Conservation (phyloP, 495 filamentous ascomycete species). For the Penicillium turbatum region DNA sequence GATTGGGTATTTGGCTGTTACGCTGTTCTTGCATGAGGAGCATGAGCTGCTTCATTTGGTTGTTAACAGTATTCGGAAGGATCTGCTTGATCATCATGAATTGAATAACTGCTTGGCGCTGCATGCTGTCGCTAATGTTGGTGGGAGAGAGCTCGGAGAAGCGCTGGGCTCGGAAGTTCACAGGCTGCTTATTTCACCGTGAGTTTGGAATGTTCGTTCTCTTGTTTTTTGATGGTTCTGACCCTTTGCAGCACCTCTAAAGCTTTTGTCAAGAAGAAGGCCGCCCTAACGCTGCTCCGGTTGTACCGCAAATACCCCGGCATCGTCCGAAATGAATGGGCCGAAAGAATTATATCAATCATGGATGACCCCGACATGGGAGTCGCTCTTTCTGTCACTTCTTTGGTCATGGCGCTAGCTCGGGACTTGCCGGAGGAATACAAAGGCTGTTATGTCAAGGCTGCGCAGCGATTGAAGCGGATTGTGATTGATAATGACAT, state of each 20-base stretch:
- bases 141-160: slow-evolving; percentile 94
- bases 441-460: slow-evolving; percentile 90
- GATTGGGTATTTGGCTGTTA: slow-evolving; percentile 97
- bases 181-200: slow-evolving; percentile 92
- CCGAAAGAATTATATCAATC: slow-evolving; percentile 91
- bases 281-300: slow-evolving; percentile 90
- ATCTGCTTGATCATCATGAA: slow-evolving; percentile 90
- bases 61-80: slow-evolving; percentile 97
- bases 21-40: slow-evolving; percentile 92
- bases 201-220: slow-evolving; percentile 32
- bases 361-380: slow-evolving; percentile 98
- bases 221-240: slow-evolving; percentile 11
- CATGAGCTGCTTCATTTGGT: slow-evolving; percentile 95
- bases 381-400: slow-evolving; percentile 92
- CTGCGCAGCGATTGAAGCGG: slow-evolving; percentile 80
- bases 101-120: slow-evolving; percentile 96
- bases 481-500: slow-evolving; percentile 87
- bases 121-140: slow-evolving; percentile 98
- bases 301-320: slow-evolving; percentile 90
- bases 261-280: slow-evolving; percentile 99
- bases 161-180: slow-evolving; percentile 91
- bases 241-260: slow-evolving; percentile 71
- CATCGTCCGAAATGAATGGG: slow-evolving; percentile 95
- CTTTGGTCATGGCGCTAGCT: slow-evolving; percentile 90
- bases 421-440: slow-evolving; percentile 93